These are phyloP conservation scores for Blastomyces percursus DNA, from an alignment of 2,329 filamentous ascomycete species.

Conservation along the genomic window DNA sequence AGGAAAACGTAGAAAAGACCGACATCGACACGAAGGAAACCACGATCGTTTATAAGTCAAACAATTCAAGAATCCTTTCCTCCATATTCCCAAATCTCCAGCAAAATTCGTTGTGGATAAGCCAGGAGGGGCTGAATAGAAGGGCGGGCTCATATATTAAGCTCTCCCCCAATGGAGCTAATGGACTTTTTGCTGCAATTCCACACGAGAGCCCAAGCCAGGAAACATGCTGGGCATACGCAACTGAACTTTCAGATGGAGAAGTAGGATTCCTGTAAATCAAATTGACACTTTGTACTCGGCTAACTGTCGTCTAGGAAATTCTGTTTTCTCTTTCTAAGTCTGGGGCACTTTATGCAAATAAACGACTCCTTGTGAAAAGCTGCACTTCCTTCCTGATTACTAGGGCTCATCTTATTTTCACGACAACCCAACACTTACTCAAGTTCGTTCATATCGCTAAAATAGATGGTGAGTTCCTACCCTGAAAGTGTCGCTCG, in stretches of 20 bases:
- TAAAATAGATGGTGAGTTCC: conserved; percentile 48
- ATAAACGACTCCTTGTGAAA: conserved; percentile 60
- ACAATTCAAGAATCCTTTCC: conserved; percentile 25
- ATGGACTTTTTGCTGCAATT: conserved; percentile 10
- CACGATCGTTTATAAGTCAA: conserved; percentile 22
- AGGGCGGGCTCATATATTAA: conserved; percentile 24
- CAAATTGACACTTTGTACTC: not conserved
- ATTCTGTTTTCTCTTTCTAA: conserved; percentile 57
- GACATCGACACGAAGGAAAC: conserved; percentile 26
- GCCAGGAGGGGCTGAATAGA: conserved; percentile 19
- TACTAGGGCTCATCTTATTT: conserved; percentile 72
- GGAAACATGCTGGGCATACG: conserved; percentile 31
- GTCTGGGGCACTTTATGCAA: conserved; percentile 68
- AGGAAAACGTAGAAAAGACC: conserved; percentile 24
- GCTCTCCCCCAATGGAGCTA: conserved; percentile 16
- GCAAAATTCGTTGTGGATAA: conserved; percentile 28
- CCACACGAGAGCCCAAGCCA: conserved; percentile 22
- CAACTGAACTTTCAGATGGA: conserved; percentile 28
- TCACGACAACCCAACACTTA: conserved; percentile 84
- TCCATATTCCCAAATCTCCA: conserved; percentile 29
- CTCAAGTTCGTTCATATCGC: conserved; percentile 87
- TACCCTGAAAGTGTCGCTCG: not conserved
- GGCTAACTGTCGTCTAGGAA: conserved; percentile 25
- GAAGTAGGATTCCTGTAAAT: conserved; percentile 23
- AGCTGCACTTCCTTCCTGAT: conserved; percentile 87